Conservation (phyloP, 768 basidiomycete genomes). For the Hygrocybe coccinea region DNA sequence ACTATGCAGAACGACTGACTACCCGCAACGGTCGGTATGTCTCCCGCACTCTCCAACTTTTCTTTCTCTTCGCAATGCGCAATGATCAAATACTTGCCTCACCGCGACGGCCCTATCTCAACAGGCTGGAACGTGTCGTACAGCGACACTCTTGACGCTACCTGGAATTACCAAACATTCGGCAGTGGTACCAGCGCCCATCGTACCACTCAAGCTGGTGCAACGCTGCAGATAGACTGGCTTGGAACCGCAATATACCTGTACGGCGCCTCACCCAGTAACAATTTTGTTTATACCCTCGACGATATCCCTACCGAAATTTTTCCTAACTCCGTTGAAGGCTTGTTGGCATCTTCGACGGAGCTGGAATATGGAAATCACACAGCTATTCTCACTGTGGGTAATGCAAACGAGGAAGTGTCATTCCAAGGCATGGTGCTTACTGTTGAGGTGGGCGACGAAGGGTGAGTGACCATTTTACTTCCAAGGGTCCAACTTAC, state of each 20-base stretch:
- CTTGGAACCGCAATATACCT: slow-evolving; percentile 14
- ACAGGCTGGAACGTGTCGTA: slow-evolving; percentile 14
- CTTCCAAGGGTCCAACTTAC: too few relatives aligned
- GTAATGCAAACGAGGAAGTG: not conserved
- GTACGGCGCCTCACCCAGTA: slow-evolving; percentile 13
- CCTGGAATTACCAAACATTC: slow-evolving; percentile 12
- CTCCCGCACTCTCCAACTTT: slow-evolving; percentile 7
- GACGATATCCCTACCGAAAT: slow-evolving; percentile 6
- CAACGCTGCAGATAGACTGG: slow-evolving; percentile 13
- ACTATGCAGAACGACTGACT: not conserved
- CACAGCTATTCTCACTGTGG: slow-evolving; percentile 11
- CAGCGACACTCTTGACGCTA: slow-evolving; percentile 10
- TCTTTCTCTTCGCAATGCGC: slow-evolving; percentile 16
- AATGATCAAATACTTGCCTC: slow-evolving; percentile 5
- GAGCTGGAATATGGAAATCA: slow-evolving; percentile 11
- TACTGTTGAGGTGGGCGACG: slow-evolving; percentile 13
- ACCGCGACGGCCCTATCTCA: slow-evolving; percentile 11
- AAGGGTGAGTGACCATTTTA: slow-evolving; percentile 1
- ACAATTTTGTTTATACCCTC: slow-evolving; percentile 14
- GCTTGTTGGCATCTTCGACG: slow-evolving; percentile 10
- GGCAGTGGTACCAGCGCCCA: slow-evolving; percentile 14
- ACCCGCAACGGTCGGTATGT: not conserved
- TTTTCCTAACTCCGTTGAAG: slow-evolving; percentile 5
- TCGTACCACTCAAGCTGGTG: slow-evolving; percentile 12
- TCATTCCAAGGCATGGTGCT: slow-evolving; percentile 15